Evolutionary conservation across 108 stramenopile genomes (phyloP), one percentile per base, ranked within the genome.

Genomic region (Skeletonema marinoi): DNA sequence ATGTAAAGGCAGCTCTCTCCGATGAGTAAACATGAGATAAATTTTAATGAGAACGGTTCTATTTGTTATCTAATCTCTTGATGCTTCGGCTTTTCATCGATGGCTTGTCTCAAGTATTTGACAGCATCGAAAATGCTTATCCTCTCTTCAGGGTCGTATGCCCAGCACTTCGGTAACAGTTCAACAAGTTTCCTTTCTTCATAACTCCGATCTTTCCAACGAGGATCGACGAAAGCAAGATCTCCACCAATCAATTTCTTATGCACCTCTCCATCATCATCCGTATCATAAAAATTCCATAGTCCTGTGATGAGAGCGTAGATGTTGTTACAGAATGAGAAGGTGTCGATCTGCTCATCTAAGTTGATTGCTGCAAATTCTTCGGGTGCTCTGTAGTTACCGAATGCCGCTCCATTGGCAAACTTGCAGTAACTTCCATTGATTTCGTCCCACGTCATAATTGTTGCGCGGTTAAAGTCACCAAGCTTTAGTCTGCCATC

Each of bases 401-500:
- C 90, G 60, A 75, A 85, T 42, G 78, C 86, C 9, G 67, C 32
- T 4, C 90, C 90, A 77, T 91, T 92, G 62, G 79, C 70, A 73
- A 90, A 93, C 58, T 69, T 83, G 72, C 92, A 93, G 66, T 93
- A 93, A 32, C 82, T 66, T 32, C 68, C 75, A 35, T 82, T 87
- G 12, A 68, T 51, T n/a, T 66, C 61, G 48, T 89, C 85, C 75
- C 73, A 93, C 17, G 81, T 36, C 75, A 89, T 85, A 31, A 91
- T 75, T 19, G 83, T 79, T 4, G 90, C 92, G 21, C 90, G 90
- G 70, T 92, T 95, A 50, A 95, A 95, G 67, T 95, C 94, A 33
- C 89, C 89, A 30, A 95, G 82, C 60, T 91, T 90, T 33, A 90
- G 59, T 11, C 48, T 60, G 6, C 90, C 92, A 30, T 93, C 88